Percentiles rank a stretch among this genome's conserved stretches.
Evolutionary conservation across 2,329 filamentous ascomycete species (phyloP).

Genomic region (Amphichorda felina): DNA sequence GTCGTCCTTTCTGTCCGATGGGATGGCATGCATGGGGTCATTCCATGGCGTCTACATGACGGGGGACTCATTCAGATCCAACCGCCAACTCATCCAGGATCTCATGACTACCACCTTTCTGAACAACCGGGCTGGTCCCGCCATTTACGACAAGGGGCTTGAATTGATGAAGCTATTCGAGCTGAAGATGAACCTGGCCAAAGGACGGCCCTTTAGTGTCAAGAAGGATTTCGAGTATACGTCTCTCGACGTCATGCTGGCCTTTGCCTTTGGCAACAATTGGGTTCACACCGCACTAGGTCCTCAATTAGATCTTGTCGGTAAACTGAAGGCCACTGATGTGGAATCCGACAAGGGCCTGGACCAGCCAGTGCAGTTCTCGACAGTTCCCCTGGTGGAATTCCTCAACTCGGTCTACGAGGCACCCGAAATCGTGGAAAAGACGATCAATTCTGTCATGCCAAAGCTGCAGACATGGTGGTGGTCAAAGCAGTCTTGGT

Average conservation of each 20-base stretch:
- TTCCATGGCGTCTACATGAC: conserved; percentile 20
- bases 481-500: too few species aligned
- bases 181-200: conserved; percentile 16
- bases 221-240: conserved; percentile 18
- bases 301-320: too few species aligned
- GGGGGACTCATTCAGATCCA: conserved; percentile 16
- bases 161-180: conserved; percentile 22
- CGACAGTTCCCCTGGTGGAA: too few species aligned
- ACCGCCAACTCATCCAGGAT: conserved; percentile 22
- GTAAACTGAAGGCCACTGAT: too few species aligned
- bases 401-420: too few species aligned
- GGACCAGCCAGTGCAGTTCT: too few species aligned
- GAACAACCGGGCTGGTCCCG: conserved; percentile 16
- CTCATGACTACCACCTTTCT: conserved; percentile 25
- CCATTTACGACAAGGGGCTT: conserved; percentile 17
- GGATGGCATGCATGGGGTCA: conserved; percentile 19
- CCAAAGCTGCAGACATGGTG: too few species aligned
- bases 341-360: too few species aligned
- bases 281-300: conserved; percentile 12
- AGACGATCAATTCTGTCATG: too few species aligned
- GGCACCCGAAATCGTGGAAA: too few species aligned
- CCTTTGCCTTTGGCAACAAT: conserved; percentile 16
- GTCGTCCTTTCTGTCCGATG: conserved; percentile 17
- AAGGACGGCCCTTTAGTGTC: conserved; percentile 13
- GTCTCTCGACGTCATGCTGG: conserved; percentile 18